A percentile compares a stretch with the other conserved stretches of the same genome.
Evolutionary conservation across 2,329 filamentous ascomycete species (phyloP).

Genomic region (Paraconiothyrium sp.): DNA sequence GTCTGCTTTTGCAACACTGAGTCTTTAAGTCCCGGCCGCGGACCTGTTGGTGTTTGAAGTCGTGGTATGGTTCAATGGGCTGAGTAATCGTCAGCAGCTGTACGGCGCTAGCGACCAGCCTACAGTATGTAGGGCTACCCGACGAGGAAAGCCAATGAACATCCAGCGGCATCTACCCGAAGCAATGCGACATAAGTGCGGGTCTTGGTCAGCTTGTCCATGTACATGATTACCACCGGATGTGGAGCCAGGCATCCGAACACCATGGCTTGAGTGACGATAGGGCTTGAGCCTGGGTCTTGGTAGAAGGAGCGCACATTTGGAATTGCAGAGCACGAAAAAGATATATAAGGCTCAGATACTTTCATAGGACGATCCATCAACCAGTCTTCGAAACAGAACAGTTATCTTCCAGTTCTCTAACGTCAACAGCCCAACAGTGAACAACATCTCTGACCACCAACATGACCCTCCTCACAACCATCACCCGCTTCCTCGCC

Average conservation of each 20-base stretch:
- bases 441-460: background rate
- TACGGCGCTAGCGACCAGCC: background rate
- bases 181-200: background rate
- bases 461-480: constrained; percentile 28
- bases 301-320: background rate
- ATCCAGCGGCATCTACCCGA: background rate
- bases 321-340: background rate
- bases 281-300: background rate
- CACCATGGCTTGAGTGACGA: constrained; percentile 1
- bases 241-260: background rate
- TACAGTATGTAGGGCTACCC: background rate
- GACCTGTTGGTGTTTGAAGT: constrained; percentile 4
- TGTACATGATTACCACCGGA: constrained; percentile 10
- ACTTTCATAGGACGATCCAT: background rate
- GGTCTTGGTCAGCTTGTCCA: constrained; percentile 2
- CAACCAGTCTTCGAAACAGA: background rate
- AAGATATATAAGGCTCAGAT: background rate
- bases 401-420: background rate
- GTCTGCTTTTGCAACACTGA: background rate
- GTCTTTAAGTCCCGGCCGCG: constrained; percentile 9
- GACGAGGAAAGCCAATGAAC: background rate
- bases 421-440: background rate
- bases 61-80: background rate
- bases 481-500: constrained; percentile 28
- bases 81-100: constrained; percentile 15